phyloP scores from a whole-genome alignment of 352 stramenopile genomes.

The Globisporangium paddicum region DNA sequence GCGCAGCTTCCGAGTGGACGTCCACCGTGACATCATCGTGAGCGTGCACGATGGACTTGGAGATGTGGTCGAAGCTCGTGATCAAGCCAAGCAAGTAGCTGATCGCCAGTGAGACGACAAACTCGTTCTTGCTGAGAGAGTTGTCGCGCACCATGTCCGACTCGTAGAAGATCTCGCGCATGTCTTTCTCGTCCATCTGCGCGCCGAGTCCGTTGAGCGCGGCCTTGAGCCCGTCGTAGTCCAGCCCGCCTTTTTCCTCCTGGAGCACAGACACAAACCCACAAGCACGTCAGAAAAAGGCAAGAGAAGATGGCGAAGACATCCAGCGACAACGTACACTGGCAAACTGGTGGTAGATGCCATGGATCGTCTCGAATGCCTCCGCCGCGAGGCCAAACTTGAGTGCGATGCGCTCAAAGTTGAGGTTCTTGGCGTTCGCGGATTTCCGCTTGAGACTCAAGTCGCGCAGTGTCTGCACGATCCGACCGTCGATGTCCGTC shows the following conservation, averaged over 20 bases:
- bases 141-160: constrained; percentile 89
- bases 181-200: constrained; percentile 61
- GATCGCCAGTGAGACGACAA: constrained; percentile 81
- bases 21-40: constrained; percentile 32
- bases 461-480: constrained; percentile 56
- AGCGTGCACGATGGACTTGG: constrained; percentile 20
- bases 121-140: constrained; percentile 81
- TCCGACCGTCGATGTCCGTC: constrained; percentile 61
- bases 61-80: constrained; percentile 57
- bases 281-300: constrained; percentile 1
- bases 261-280: constrained; percentile 13
- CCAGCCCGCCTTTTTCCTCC: constrained; percentile 48
- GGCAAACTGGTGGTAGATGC: constrained; percentile 61
- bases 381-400: constrained; percentile 62
- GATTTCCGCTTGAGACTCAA: constrained; percentile 52
- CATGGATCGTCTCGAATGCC: constrained; percentile 58
- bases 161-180: constrained; percentile 84
- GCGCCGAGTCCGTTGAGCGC: constrained; percentile 51
- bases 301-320: neutral
- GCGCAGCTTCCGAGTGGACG: neutral
- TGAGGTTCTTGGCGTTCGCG: constrained; percentile 40
- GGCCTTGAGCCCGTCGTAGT: constrained; percentile 63
- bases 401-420: constrained; percentile 78
- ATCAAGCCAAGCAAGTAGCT: constrained; percentile 80
- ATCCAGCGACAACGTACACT: constrained; percentile 25